Evolutionary conservation across 257 asterid species (phyloP), one percentile per base, ranked within the genome.

Genomic region (Lavandula angustifolia): DNA sequence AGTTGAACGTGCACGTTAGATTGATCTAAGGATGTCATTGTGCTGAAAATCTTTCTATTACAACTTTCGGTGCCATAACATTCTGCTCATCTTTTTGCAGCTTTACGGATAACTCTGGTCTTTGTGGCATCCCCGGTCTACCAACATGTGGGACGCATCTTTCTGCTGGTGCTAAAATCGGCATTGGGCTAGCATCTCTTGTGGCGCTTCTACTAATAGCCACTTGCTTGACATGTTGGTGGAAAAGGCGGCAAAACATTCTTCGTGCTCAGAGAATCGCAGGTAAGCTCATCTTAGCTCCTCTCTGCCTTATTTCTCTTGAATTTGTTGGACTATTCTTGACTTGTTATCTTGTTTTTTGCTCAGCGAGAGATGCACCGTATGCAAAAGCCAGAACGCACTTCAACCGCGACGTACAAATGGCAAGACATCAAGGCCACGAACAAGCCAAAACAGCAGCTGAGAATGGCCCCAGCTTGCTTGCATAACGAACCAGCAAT

Each of bases 101-200:
- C 78, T 94, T 94, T 67, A 94, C 98, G 2, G 98, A 90, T 70
- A 94, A 94, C 76, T 78, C 92, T 22, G 95, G 99, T 44, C 91
- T 94, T 7, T 94, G 99, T 17, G 99, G 99, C 68, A 86, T 94
- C 73, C 95, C 96, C 1, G 99, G 99, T 50, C 72, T 94, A 50
- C 84, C 73, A 64, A 42, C 88, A 38, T 94, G 99, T 27, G 95
- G 91, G 62, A 72, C 89, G 35, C 99, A 87, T 76, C 91, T 94
- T 47, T 80, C 96, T 4, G 49, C 76, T 55, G 95, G 96, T 53
- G 96, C 85, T 27, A 94, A 79, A 83, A 52, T 83, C 27, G 98
- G 96, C 51, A 64, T 94, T 12, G 98, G 76, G 37, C 53, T 90
- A 9, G 95, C 95, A 13, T 77, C 74, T 4, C 68, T 78, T 32